Percentiles rank a stretch among this genome's conserved stretches.
Conservation (phyloP, 2,329 filamentous ascomycete genomes). For the Apiospora marii region DNA sequence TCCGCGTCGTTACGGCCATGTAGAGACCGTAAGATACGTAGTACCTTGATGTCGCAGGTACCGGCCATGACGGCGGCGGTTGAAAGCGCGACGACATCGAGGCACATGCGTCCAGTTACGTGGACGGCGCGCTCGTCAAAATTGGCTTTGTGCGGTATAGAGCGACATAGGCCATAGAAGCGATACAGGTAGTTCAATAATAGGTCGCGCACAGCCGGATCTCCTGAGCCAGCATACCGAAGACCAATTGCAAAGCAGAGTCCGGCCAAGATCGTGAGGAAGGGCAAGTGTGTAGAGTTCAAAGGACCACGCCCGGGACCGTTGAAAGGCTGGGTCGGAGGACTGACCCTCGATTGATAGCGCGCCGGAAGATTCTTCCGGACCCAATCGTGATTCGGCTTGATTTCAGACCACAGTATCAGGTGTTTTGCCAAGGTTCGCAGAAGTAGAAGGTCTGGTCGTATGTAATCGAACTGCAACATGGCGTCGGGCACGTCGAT, state of each 20-base stretch:
- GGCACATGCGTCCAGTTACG: constrained; percentile 87
- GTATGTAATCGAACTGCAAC: constrained; percentile 93
- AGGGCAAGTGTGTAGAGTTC: constrained; percentile 84
- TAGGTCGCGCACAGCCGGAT: constrained; percentile 77
- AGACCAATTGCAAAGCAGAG: constrained; percentile 83
- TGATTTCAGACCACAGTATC: constrained; percentile 90
- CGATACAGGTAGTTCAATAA: constrained; percentile 86
- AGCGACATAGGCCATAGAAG: constrained; percentile 77
- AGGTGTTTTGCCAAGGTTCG: constrained; percentile 89
- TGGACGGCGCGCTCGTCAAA: constrained; percentile 88
- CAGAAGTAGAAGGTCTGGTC: constrained; percentile 90
- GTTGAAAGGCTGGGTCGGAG: constrained; percentile 61
- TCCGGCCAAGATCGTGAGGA: constrained; percentile 91
- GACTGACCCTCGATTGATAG: constrained; percentile 69
- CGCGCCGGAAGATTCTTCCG: constrained; percentile 73
- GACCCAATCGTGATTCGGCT: constrained; percentile 79
- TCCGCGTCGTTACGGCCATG: constrained; percentile 87
- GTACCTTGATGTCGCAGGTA: constrained; percentile 85
- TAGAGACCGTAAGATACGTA: constrained; percentile 84
- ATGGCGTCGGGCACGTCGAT: constrained; percentile 91
- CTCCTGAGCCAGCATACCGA: constrained; percentile 77
- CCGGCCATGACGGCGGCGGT: constrained; percentile 93
- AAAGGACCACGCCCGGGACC: constrained; percentile 51
- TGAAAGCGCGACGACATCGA: constrained; percentile 85
- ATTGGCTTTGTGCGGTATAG: constrained; percentile 44